A percentile compares a stretch with the other conserved stretches of the same genome.
These are phyloP conservation scores for Apiospora marii DNA, from an alignment of 2,329 filamentous ascomycete species.

Conservation along the genomic window DNA sequence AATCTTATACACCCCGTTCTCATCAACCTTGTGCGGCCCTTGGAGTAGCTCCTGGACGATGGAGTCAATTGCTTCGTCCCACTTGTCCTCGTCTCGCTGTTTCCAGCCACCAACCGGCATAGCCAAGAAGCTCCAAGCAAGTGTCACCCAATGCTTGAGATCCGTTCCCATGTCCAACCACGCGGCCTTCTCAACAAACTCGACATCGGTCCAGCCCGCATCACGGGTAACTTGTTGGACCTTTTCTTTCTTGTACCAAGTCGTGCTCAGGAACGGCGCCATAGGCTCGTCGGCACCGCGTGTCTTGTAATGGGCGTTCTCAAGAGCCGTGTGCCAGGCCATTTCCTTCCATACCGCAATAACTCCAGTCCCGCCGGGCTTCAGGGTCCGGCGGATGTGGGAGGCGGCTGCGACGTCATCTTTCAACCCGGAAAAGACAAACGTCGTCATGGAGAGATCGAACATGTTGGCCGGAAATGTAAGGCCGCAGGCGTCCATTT, in stretches of 20 bases:
- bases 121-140: constrained; percentile 29
- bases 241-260: neutral
- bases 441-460: constrained; percentile 29
- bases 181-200: constrained; percentile 25
- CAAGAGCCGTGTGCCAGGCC: constrained; percentile 28
- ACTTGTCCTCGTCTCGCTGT: constrained; percentile 28
- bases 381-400: constrained; percentile 28
- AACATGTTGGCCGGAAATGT: constrained; percentile 30
- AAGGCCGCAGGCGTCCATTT: constrained; percentile 28
- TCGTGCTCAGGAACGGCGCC: constrained; percentile 26
- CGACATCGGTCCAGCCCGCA: neutral
- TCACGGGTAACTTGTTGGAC: neutral
- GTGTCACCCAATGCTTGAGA: constrained; percentile 28
- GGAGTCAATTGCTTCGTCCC: constrained; percentile 25
- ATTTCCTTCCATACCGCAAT: constrained; percentile 29
- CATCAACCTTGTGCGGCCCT: constrained; percentile 12
- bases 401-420: constrained; percentile 27
- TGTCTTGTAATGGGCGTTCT: constrained; percentile 27
- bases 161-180: constrained; percentile 26
- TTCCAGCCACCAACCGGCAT: constrained; percentile 27
- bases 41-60: constrained; percentile 18
- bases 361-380: constrained; percentile 26
- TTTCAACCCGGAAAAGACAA: constrained; percentile 25
- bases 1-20: constrained; percentile 27
- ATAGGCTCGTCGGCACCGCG: constrained; percentile 28